These are phyloP conservation scores for Xanthoceras sorbifolium DNA, from an alignment of 345 rosid species.

Conservation along the genomic window DNA sequence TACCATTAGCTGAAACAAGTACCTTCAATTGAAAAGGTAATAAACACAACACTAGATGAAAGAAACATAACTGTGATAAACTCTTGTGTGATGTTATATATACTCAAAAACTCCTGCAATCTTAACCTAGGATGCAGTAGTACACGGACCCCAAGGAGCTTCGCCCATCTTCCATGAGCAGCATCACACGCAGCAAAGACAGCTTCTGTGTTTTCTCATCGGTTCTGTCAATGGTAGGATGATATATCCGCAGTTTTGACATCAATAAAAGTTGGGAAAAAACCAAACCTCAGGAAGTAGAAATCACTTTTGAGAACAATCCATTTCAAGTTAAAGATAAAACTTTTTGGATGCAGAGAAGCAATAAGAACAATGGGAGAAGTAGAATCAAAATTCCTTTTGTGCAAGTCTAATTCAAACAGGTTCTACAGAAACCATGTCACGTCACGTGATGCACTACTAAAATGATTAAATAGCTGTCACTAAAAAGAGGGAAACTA, in stretches of 20 bases:
- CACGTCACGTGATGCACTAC: neutral
- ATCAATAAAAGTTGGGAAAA: constrained; percentile 2
- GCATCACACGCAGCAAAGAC: constrained; percentile 98
- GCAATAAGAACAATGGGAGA: neutral
- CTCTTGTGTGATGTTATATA: constrained; percentile 87
- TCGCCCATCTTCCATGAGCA: constrained; percentile 99
- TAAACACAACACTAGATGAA: no score
- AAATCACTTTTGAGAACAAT: constrained; percentile 4
- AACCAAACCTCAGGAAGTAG: neutral
- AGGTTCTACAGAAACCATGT: neutral
- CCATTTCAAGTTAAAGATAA: neutral
- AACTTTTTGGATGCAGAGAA: neutral
- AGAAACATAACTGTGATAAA: no score
- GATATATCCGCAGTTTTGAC: neutral
- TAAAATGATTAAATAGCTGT: neutral
- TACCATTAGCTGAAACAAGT: no score
- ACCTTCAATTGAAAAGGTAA: no score
- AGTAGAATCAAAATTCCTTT: neutral
- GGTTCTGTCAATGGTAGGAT: constrained; percentile 53
- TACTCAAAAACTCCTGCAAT: constrained; percentile 91
- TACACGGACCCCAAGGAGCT: constrained; percentile 93
- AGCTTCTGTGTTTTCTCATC: constrained; percentile 98
- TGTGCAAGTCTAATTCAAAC: neutral
- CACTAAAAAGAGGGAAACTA: neutral
- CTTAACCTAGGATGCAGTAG: constrained; percentile 89